Percentiles rank a stretch among this genome's conserved stretches.
Conservation (phyloP, 768 basidiomycete species). For the Chalciporus sphaerocephalus region DNA sequence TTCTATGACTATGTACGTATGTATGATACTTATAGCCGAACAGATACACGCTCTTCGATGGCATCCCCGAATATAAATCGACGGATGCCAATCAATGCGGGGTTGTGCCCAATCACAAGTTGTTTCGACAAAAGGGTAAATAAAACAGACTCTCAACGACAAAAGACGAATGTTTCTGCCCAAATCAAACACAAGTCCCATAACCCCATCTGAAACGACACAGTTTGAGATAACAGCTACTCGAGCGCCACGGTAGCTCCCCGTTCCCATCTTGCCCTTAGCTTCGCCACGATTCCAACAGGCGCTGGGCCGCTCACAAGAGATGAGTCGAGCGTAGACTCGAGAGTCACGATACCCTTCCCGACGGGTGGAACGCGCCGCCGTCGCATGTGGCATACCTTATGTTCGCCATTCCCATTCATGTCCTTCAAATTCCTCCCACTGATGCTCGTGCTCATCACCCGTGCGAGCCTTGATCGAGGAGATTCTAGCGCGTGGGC, state of each 20-base stretch:
- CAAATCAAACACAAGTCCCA: too few species aligned
- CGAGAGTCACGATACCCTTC: not conserved
- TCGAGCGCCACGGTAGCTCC: not conserved
- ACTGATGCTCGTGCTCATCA: constrained; percentile 4
- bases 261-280: constrained; percentile 21
- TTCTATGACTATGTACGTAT: not conserved
- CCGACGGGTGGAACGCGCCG: not conserved
- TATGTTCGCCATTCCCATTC: not conserved
- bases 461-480: constrained; percentile 20
- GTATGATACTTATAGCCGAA: too few species aligned
- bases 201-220: too few species aligned
- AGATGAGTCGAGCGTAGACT: not conserved
- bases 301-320: constrained; percentile 3
- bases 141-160: too few species aligned
- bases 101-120: too few species aligned
- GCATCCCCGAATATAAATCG: too few species aligned
- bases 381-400: not conserved
- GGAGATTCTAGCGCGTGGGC: constrained; percentile 7
- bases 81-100: too few species aligned
- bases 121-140: too few species aligned
- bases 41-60: too few species aligned
- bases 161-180: too few species aligned
- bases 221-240: too few species aligned
- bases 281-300: constrained; percentile 18
- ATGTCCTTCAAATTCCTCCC: not conserved